A percentile compares a stretch with the other conserved stretches of the same genome.
Conservation (phyloP, 2,329 filamentous ascomycete genomes). For the Paraphaeosphaeria sporulosa region DNA sequence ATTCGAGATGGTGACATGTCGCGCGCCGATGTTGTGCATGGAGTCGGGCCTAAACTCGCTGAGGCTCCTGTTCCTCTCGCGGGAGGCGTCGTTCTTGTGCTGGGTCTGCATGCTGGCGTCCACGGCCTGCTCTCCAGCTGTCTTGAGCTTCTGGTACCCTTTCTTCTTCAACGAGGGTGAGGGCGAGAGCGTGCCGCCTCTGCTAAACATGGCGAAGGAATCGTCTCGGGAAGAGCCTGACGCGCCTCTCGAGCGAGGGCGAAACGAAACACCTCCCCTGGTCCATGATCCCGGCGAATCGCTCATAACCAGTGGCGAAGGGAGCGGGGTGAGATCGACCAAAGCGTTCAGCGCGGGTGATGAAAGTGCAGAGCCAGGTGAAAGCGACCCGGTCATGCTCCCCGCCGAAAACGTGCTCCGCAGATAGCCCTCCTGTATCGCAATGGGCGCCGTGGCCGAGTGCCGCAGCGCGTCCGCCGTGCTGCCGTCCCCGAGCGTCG, state of each 20-base stretch:
- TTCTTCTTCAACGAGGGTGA: slow-evolving; percentile 56
- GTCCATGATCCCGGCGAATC: slow-evolving; percentile 55
- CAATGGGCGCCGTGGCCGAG: slow-evolving; percentile 49
- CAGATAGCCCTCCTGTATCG: slow-evolving; percentile 46
- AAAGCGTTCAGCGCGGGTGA: slow-evolving; percentile 59
- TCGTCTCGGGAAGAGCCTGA: slow-evolving; percentile 42
- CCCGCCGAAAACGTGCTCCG: slow-evolving; percentile 52
- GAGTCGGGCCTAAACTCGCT: slow-evolving; percentile 87
- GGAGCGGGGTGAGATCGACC: slow-evolving; percentile 60
- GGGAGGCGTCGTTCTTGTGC: slow-evolving; percentile 49
- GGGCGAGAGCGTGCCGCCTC: slow-evolving; percentile 45
- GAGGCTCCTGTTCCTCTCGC: slow-evolving; percentile 79
- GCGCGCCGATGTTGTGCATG: slow-evolving; percentile 69
- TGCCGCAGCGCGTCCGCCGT: slow-evolving; percentile 37
- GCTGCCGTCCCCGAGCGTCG: slow-evolving; percentile 42
- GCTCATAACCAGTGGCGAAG: slow-evolving; percentile 55
- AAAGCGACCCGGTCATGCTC: slow-evolving; percentile 55
- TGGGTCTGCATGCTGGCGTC: slow-evolving; percentile 40
- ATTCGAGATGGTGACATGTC: slow-evolving; percentile 73
- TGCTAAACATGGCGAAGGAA: slow-evolving; percentile 35
- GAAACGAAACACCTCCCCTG: slow-evolving; percentile 37
- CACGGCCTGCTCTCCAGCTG: slow-evolving; percentile 50
- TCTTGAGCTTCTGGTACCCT: slow-evolving; percentile 54
- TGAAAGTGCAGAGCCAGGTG: slow-evolving; percentile 54
- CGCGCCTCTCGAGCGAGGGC: slow-evolving; percentile 46